phyloP scores from a whole-genome alignment of 2,329 filamentous ascomycete genomes.

The Dactylellina cionopaga region DNA sequence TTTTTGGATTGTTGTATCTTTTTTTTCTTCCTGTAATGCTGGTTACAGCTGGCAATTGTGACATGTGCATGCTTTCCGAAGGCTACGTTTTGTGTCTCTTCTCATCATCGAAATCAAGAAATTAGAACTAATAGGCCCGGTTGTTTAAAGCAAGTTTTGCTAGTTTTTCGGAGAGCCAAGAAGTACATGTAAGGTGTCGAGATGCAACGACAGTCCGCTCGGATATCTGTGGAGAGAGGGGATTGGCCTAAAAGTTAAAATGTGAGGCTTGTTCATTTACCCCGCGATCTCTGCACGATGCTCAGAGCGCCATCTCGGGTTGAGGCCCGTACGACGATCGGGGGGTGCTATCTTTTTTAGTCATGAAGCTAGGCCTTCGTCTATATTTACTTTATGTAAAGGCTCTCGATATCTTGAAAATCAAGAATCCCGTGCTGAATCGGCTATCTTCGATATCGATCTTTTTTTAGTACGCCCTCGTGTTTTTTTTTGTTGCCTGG shows the following conservation, averaged over 20 bases:
- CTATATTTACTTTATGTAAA: background rate
- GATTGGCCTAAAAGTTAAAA: background rate
- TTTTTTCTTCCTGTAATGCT: too few relatives aligned
- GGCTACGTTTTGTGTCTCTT: background rate
- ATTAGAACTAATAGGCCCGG: too few relatives aligned
- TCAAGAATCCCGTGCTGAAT: background rate
- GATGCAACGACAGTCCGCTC: conserved; percentile 18
- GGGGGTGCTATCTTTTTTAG: background rate
- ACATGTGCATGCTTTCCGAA: too few relatives aligned
- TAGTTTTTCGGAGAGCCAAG: background rate
- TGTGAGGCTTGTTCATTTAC: conserved; percentile 10
- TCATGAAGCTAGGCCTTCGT: background rate
- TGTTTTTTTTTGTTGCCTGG: background rate
- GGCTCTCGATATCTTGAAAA: conserved; percentile 7
- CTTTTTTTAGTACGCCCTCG: background rate
- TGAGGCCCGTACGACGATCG: conserved; percentile 1
- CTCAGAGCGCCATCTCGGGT: background rate
- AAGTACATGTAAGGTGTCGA: too few relatives aligned
- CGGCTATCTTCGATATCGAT: conserved; percentile 1
- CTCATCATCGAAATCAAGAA: background rate
- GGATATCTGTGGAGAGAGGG: background rate
- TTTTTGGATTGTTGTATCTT: too few relatives aligned
- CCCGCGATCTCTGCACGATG: conserved; percentile 34
- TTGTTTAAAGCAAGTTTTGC: too few relatives aligned
- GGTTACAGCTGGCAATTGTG: background rate